A percentile compares a stretch with the other conserved stretches of the same genome.
phyloP scores from a whole-genome alignment of 2,329 filamentous ascomycete species.

The Pseudopyrenochaeta lycopersici region DNA sequence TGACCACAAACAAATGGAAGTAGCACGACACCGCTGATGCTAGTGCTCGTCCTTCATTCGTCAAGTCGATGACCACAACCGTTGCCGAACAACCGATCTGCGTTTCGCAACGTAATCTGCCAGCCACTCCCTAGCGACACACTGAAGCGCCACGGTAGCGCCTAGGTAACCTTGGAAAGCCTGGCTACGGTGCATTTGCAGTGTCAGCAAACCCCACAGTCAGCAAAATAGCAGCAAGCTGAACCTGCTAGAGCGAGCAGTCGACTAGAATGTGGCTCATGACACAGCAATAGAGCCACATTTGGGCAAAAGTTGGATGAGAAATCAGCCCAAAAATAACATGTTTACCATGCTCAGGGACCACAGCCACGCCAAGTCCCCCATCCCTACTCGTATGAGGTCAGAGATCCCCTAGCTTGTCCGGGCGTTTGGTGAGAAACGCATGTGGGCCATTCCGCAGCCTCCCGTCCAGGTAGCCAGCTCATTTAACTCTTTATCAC shows the following conservation, averaged over 20 bases:
- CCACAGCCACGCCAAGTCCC: slow-evolving; percentile 20
- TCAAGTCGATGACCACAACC: neutral
- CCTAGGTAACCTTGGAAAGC: neutral
- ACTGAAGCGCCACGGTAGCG: slow-evolving; percentile 6
- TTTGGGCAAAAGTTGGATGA: neutral
- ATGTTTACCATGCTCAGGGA: slow-evolving; percentile 16
- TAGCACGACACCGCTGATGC: neutral
- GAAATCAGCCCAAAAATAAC: slow-evolving; percentile 13
- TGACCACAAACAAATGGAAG: neutral
- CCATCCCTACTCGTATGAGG: slow-evolving; percentile 25
- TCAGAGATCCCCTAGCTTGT: slow-evolving; percentile 20
- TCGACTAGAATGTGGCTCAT: slow-evolving; percentile 3
- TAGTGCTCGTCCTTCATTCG: neutral
- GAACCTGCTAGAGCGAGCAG: neutral
- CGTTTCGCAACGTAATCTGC: neutral
- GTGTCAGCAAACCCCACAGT: slow-evolving; percentile 6
- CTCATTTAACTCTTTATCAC: slow-evolving; percentile 20
- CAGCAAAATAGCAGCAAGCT: neutral
- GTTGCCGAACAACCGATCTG: neutral
- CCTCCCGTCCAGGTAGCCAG: slow-evolving; percentile 11
- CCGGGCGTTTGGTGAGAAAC: slow-evolving; percentile 13
- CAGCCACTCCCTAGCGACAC: neutral
- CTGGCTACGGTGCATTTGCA: neutral
- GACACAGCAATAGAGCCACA: slow-evolving; percentile 4
- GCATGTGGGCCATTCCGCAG: slow-evolving; percentile 18